phyloP scores from a whole-genome alignment of 805 yeast genomes.

The Tetrapisispora phaffii region DNA sequence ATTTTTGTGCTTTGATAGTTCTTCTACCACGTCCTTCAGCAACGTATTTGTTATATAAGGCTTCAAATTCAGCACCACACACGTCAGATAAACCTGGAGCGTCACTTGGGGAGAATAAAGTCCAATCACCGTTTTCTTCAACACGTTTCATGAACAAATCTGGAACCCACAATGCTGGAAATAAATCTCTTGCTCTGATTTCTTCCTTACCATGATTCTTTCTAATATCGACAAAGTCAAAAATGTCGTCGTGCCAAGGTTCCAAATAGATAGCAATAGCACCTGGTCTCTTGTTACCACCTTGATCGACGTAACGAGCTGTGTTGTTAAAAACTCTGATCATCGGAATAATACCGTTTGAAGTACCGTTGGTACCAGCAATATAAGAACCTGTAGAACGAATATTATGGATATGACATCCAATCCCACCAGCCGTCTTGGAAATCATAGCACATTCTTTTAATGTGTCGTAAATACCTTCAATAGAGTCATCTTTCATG shows the following conservation, averaged over 20 bases:
- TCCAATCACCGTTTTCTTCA: constrained; percentile 70
- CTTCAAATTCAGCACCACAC: constrained; percentile 76
- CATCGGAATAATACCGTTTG: constrained; percentile 95
- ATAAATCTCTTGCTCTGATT: constrained; percentile 82
- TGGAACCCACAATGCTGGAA: constrained; percentile 90
- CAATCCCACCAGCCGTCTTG: constrained; percentile 93
- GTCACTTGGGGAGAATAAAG: constrained; percentile 79
- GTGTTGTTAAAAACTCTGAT: constrained; percentile 89
- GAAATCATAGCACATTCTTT: constrained; percentile 84
- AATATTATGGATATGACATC: constrained; percentile 79
- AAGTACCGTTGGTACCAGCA: constrained; percentile 85
- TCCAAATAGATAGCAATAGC: constrained; percentile 90
- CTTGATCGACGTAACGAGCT: constrained; percentile 95
- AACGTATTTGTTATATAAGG: constrained; percentile 65
- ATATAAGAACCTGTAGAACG: constrained; percentile 81
- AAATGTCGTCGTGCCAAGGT: constrained; percentile 94
- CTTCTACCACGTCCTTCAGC: constrained; percentile 51
- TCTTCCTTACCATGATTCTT: constrained; percentile 96
- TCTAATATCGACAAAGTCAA: constrained; percentile 75
- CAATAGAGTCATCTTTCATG: constrained; percentile 90
- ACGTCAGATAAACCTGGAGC: constrained; percentile 78
- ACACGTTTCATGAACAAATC: constrained; percentile 92
- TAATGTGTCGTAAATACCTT: constrained; percentile 85
- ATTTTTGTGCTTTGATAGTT: constrained; percentile 73
- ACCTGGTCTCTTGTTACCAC: constrained; percentile 96